A percentile compares a stretch with the other conserved stretches of the same genome.
Conservation (phyloP, 495 filamentous ascomycete species). For the Chaetomidium leptoderma region DNA sequence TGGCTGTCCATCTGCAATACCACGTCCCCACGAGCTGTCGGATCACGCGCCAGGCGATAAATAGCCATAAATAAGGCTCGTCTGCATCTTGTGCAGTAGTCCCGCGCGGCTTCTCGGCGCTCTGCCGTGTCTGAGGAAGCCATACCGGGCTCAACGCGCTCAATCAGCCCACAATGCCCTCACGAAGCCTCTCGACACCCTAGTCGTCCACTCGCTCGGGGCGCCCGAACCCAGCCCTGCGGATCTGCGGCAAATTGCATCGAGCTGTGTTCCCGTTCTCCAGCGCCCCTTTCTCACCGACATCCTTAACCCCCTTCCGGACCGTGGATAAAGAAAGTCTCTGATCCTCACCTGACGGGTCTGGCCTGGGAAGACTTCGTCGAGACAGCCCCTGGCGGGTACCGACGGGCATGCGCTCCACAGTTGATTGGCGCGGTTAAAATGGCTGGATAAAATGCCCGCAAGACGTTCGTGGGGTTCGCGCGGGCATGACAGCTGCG, state of each 20-base stretch:
- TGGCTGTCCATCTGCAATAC: conserved; percentile 7
- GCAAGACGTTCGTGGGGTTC: conserved; percentile 19
- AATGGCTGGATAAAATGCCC: conserved; percentile 30
- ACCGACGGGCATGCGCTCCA: conserved; percentile 19
- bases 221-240: conserved; percentile 12
- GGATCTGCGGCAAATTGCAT: conserved; percentile 11
- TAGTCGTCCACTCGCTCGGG: conserved; percentile 12
- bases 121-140: background rate
- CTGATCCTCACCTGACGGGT: conserved; percentile 34
- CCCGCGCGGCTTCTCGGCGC: background rate
- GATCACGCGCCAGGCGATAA: conserved; percentile 15
- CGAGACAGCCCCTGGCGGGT: conserved; percentile 23
- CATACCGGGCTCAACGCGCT: background rate
- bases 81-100: conserved; percentile 6
- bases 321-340: conserved; percentile 23
- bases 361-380: conserved; percentile 5
- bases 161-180: conserved; percentile 18
- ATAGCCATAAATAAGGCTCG: conserved; percentile 1
- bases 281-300: background rate
- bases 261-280: background rate
- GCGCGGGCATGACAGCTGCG: conserved; percentile 1
- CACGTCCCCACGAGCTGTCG: conserved; percentile 14
- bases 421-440: conserved; percentile 37
- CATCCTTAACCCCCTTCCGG: conserved; percentile 7
- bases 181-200: conserved; percentile 3